Base-by-base conservation (phyloP, 805 yeast species). In the Yamadazyma sp. region DNA sequence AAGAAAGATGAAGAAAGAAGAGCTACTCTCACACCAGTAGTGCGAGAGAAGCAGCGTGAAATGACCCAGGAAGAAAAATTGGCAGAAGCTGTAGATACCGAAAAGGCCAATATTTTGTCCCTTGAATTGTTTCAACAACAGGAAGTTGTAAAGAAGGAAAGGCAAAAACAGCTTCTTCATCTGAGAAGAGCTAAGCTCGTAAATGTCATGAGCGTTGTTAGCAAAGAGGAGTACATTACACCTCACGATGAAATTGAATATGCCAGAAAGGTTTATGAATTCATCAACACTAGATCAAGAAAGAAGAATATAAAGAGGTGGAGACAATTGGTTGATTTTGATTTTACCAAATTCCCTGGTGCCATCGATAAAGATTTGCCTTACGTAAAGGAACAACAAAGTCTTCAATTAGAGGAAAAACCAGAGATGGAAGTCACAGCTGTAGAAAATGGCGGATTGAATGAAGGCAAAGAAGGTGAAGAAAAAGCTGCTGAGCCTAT, bases 11-110 rank as follows among this genome's bases (percentile, higher is more conserved):
- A 85, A 59, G 73, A 73, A 40, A 71, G 83, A 50, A 64, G 78
- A 41, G 60, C 76, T 69, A 55, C 64, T 64, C 50, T 55, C 51
- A 48, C 71, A 31, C 78, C 73, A 32, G 64, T 70, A 4, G 57
- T 62, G 1, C 57, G 67, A 19, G 55, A 60, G 6, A 60, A 70
- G 41, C 64, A 69, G 33, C 58, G 59, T 12, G 78, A 78, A 63
- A 63, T 79, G 52, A 83, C 93, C 0, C 84, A 84, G 49, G 88
- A 78, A 41, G 87, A 84, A 53, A 66, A 82, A 27, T 59, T 84
- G 30, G 82, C 74, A n/a, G 93, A 88, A 56, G 98, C 99, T 1
- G 67, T 80, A 31, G 84, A 82, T 49, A 93, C 97, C 0, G 99
- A 93, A 60, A 72, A 75, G 54, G 73, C 75, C 29, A 93, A 93